Base-by-base conservation (phyloP, 371 early-diverging fungal species). In the Chytridiales sp. region DNA sequence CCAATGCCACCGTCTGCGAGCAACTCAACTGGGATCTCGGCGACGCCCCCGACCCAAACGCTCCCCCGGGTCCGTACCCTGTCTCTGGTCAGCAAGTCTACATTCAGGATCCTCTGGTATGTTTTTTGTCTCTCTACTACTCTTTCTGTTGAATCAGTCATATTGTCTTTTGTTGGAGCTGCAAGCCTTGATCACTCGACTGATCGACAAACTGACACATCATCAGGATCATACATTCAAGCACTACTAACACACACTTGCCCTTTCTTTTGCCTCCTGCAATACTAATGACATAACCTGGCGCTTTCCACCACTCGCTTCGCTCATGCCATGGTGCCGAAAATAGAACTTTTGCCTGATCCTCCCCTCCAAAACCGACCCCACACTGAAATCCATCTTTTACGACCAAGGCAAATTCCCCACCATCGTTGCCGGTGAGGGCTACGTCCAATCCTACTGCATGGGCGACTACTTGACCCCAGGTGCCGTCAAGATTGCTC, bases 371-470 rank as follows among this genome's bases (percentile, higher is more conserved):
- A 15, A 27, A 49, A 21, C 11, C 29, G 5, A 44, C 27, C 29
- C 8, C 26, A 9, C 24, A 47, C 17, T 26, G 44, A 58, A 46
- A 51, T 29, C 17, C 49, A 42, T 41, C 60, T 59, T 27, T 32
- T 59, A 59, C 32, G 8, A 15, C 21, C 11, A 40, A 6, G 52
- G 52, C 6, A 34, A 42, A 17, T 30, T 41, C 8, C 67, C 67
- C 26, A 56, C 67, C 26, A 59, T 67, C 29, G 68, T 67, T 17
- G 43, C 62, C 32, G 62, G 47, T 19, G 68, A 67, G 44, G 68
- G 68, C 1, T 53, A 51, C 47, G 52, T 58, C 11, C 67, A 58
- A 27, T 31, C 47, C 5, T 67, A 43, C 59, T 67, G 67, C 58
- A 24, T 62, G 4, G 67, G 67, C 27, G 24, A 24, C 21, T 63